Percentiles rank a stretch among this genome's conserved stretches.
These are phyloP conservation scores for Debaryomyces psychrophilus DNA, from an alignment of 1,139 yeast species.

Conservation along the genomic window DNA sequence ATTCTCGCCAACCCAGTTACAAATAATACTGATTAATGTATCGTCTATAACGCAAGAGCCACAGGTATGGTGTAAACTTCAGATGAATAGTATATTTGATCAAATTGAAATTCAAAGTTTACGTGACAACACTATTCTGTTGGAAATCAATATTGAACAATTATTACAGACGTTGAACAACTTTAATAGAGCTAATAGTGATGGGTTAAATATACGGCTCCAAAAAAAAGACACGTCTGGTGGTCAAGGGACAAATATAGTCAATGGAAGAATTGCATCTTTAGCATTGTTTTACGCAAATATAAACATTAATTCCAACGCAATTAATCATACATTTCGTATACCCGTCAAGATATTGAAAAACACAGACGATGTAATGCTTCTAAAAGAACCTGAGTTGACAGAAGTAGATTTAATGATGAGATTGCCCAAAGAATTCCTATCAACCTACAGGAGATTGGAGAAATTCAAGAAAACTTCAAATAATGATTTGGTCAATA, in stretches of 20 bases:
- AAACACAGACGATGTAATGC: conserved; percentile 43
- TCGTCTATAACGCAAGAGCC: conserved; percentile 53
- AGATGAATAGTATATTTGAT: conserved; percentile 48
- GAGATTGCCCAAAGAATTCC: conserved; percentile 52
- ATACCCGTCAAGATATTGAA: conserved; percentile 60
- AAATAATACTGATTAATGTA: conserved; percentile 51
- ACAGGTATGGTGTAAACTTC: conserved; percentile 62
- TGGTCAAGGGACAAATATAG: conserved; percentile 25
- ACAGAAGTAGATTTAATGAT: conserved; percentile 51
- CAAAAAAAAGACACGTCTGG: conserved; percentile 48
- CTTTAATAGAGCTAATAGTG: conserved; percentile 55
- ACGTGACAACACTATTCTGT: conserved; percentile 50
- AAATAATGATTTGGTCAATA: conserved; percentile 34
- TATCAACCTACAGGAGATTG: conserved; percentile 51
- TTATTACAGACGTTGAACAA: conserved; percentile 55
- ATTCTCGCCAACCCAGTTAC: conserved; percentile 50
- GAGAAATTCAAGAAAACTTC: conserved; percentile 55
- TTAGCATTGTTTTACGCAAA: conserved; percentile 54
- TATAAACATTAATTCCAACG: conserved; percentile 32
- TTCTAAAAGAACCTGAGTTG: conserved; percentile 52
- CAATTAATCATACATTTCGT: conserved; percentile 59
- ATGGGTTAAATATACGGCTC: conserved; percentile 54
- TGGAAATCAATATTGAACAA: conserved; percentile 61
- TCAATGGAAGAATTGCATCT: conserved; percentile 49
- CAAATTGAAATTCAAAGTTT: conserved; percentile 50